These are phyloP conservation scores for Butyriboletus loyo DNA, from an alignment of 768 basidiomycete genomes.

Conservation along the genomic window DNA sequence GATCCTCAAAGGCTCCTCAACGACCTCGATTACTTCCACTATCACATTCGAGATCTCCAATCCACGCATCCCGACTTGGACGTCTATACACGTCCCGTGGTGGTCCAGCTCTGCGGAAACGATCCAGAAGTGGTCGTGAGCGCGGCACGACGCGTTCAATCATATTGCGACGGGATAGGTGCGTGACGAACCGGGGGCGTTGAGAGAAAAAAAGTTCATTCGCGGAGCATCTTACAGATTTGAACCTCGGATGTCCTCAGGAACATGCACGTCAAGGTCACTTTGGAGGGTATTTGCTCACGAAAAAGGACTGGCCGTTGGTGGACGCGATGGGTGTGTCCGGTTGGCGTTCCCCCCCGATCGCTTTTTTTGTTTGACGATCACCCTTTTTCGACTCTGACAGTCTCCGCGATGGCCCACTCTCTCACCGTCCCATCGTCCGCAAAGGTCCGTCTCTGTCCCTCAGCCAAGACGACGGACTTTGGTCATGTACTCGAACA, in stretches of 20 bases:
- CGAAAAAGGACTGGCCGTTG: conserved; percentile 68
- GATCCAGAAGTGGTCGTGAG: conserved; percentile 57
- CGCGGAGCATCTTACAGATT: conserved; percentile 43
- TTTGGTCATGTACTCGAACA: conserved; percentile 57
- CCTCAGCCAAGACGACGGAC: conserved; percentile 51
- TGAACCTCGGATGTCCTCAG: conserved; percentile 82
- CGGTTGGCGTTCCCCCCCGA: background rate
- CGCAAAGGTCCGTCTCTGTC: conserved; percentile 59
- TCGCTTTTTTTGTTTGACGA: background rate
- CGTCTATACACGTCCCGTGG: conserved; percentile 44
- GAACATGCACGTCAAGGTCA: conserved; percentile 62
- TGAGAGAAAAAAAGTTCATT: background rate
- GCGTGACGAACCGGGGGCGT: background rate
- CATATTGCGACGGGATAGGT: conserved; percentile 71
- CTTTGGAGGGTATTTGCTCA: conserved; percentile 74
- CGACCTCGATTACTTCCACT: conserved; percentile 62
- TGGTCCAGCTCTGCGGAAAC: conserved; percentile 74
- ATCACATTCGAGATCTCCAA: conserved; percentile 56
- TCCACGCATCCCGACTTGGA: conserved; percentile 11
- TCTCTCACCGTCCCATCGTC: conserved; percentile 65
- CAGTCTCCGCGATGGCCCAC: conserved; percentile 63
- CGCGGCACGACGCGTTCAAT: conserved; percentile 58
- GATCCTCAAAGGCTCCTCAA: conserved; percentile 57
- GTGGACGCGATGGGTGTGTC: conserved; percentile 62
- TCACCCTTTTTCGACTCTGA: no score